These are phyloP conservation scores for Ustilago tritici DNA, from an alignment of 1,284 basidiomycete species.

Conservation along the genomic window DNA sequence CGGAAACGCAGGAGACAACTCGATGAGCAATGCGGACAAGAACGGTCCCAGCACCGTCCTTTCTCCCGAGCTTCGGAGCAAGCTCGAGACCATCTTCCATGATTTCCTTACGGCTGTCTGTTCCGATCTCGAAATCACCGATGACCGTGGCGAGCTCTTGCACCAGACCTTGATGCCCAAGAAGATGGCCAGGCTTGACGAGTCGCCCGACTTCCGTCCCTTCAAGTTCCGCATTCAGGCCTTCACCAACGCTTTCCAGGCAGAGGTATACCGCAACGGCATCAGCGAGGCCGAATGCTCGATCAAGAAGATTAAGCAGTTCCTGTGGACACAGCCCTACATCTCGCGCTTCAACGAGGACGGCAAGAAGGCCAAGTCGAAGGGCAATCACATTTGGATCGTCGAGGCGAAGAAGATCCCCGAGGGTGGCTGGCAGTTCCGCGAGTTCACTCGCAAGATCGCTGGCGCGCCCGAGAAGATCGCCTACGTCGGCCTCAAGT, in stretches of 20 bases:
- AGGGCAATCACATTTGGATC: slow-evolving; percentile 99
- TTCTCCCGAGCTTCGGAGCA: slow-evolving; percentile 77
- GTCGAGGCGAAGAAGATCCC: slow-evolving; percentile 88
- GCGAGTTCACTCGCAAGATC: slow-evolving; percentile 79
- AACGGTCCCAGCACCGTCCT: slow-evolving; percentile 27
- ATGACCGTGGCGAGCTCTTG: slow-evolving; percentile 93
- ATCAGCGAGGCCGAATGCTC: slow-evolving; percentile 73
- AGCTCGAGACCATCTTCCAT: slow-evolving; percentile 91
- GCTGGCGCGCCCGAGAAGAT: slow-evolving; percentile 72
- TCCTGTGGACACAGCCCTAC: slow-evolving; percentile 90
- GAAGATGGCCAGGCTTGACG: slow-evolving; percentile 71
- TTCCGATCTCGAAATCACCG: slow-evolving; percentile 90
- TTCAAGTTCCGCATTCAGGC: slow-evolving; percentile 99
- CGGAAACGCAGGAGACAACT: slow-evolving; percentile 20
- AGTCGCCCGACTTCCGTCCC: slow-evolving; percentile 94
- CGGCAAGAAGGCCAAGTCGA: slow-evolving; percentile 97
- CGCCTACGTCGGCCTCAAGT: slow-evolving; percentile 78
- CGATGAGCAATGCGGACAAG: slow-evolving; percentile 30
- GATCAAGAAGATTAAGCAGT: slow-evolving; percentile 82
- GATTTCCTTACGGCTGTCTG: slow-evolving; percentile 88
- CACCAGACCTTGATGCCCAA: slow-evolving; percentile 97
- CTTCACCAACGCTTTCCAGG: slow-evolving; percentile 95
- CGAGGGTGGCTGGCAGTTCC: slow-evolving; percentile 86
- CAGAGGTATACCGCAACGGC: slow-evolving; percentile 78
- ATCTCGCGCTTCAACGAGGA: slow-evolving; percentile 99